Conservation (phyloP, 176 grass and related monocot species). For the Secale cereale region DNA sequence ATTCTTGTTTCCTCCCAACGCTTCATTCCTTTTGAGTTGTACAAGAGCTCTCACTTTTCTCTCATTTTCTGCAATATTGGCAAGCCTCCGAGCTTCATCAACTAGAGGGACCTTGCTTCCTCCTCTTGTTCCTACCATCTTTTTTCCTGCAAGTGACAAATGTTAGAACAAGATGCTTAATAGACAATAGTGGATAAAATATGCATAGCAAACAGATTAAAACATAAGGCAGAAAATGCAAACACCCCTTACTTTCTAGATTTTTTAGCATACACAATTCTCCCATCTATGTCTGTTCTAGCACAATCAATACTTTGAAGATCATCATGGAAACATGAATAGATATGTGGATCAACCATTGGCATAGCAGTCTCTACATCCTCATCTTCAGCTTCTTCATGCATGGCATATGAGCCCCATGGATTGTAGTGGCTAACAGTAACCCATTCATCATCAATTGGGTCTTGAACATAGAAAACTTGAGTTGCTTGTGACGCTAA, state of each 20-base stretch:
- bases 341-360: background rate
- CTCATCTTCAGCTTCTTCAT: background rate
- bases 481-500: background rate
- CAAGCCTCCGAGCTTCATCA: too few species aligned
- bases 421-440: background rate
- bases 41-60: too few species aligned
- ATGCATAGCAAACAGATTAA: background rate
- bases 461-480: background rate
- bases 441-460: background rate
- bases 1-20: background rate
- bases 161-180: too few species aligned
- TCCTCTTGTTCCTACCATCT: too few species aligned
- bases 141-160: background rate
- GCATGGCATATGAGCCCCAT: background rate
- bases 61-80: background rate
- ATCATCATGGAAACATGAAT: background rate
- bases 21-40: background rate
- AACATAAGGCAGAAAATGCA: background rate
- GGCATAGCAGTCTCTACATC: background rate
- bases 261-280: background rate
- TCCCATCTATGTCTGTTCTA: background rate
- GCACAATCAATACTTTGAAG: background rate
- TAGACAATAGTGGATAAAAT: background rate
- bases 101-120: too few species aligned
- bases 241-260: background rate